These are phyloP conservation scores for Linaria vulgaris DNA, from an alignment of 257 asterid species.

Conservation along the genomic window DNA sequence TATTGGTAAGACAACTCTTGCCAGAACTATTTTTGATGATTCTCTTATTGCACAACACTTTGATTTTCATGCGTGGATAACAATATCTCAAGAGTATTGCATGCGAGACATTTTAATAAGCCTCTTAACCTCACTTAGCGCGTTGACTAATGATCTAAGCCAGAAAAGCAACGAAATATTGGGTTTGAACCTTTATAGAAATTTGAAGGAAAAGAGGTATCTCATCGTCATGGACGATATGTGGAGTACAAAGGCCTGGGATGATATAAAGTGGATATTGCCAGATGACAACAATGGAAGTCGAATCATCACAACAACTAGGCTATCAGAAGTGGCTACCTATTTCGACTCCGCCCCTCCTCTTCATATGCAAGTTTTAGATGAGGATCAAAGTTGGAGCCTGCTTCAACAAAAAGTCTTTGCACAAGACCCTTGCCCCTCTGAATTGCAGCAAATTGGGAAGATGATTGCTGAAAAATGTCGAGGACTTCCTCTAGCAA, in stretches of 20 bases:
- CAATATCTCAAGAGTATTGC: background rate
- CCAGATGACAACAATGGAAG: slow-evolving; percentile 16
- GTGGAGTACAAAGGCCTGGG: slow-evolving; percentile 22
- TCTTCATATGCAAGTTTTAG: background rate
- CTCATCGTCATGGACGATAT: slow-evolving; percentile 27
- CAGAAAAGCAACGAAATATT: background rate
- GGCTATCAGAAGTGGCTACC: background rate
- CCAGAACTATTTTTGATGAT: background rate
- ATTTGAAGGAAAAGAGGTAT: slow-evolving; percentile 13
- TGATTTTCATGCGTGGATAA: slow-evolving; percentile 4
- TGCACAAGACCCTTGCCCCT: background rate
- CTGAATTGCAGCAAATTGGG: background rate
- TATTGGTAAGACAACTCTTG: background rate
- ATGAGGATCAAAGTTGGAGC: background rate
- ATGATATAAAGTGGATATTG: slow-evolving; percentile 11
- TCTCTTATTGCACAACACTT: background rate
- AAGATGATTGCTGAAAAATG: background rate
- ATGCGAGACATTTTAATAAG: background rate
- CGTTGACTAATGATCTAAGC: too few relatives aligned
- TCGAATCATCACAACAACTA: slow-evolving; percentile 25
- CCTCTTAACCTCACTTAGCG: background rate
- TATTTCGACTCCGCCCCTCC: background rate
- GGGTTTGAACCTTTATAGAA: background rate
- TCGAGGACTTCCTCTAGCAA: slow-evolving; percentile 1
- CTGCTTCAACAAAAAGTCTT: background rate